Percentiles rank a stretch among this genome's conserved stretches.
These are phyloP conservation scores for Mimosa bimucronata DNA, from an alignment of 306 rosid species.

Conservation along the genomic window DNA sequence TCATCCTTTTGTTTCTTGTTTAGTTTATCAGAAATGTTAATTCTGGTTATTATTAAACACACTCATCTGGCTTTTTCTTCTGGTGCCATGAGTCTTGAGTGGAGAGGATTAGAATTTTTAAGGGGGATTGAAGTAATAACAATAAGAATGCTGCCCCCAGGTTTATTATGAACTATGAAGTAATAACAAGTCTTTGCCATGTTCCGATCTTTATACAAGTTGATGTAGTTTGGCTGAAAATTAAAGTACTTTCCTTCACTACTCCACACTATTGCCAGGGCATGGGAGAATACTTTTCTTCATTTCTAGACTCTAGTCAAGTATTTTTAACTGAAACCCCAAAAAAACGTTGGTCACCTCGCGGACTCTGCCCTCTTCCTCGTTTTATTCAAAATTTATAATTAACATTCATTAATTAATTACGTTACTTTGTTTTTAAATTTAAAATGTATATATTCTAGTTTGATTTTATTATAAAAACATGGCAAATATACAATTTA, in stretches of 20 bases:
- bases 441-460: too few species aligned
- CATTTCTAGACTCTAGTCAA: too few species aligned
- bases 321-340: too few species aligned
- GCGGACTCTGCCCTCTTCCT: too few species aligned
- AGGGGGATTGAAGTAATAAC: not conserved
- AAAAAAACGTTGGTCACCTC: too few species aligned
- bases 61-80: not conserved
- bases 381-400: too few species aligned
- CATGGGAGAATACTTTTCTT: not conserved
- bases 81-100: not conserved
- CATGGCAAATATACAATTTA: not conserved
- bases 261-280: not conserved
- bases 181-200: not conserved
- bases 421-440: not conserved
- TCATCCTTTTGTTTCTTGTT: conserved; percentile 11
- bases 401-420: too few species aligned
- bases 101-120: not conserved
- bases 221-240: conserved; percentile 39
- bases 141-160: conserved; percentile 8
- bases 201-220: conserved; percentile 32
- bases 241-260: not conserved
- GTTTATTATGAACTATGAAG: not conserved
- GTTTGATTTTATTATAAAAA: too few species aligned
- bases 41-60: conserved; percentile 1
- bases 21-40: conserved; percentile 30